Evolutionary conservation across 2,329 filamentous ascomycete species (phyloP), one percentile per base, ranked within the genome.

Genomic region (Amauroascus verrucosus): DNA sequence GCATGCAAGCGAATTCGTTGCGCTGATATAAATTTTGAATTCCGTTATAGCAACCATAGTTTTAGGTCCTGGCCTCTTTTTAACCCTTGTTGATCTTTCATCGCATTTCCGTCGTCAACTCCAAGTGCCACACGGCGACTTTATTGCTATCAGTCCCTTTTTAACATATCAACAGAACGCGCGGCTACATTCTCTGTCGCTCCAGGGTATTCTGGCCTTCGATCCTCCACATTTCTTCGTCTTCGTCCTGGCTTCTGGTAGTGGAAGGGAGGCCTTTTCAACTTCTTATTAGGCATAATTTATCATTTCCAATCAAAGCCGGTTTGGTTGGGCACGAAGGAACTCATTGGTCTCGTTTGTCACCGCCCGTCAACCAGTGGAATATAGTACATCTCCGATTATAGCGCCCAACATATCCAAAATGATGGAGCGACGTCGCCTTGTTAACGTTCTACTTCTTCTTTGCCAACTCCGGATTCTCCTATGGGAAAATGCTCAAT

Each of bases 181-280:
- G 54, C 50, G 14, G 48, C 51, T 9, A 54, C 37, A 24, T 32
- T 22, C 26, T 48, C 48, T 2, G 24, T 16, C 3, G 22, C 54
- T 13, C 46, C 54, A 0, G 82, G 84, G 64, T 83, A 78, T 56
- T 79, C 76, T 1, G 80, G 77, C 1, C 86, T 86, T 70, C 84
- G 83, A 62, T 90, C 81, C 77, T 90, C 93, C 57, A 76, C 75
- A n/a, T 72, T 87, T 87, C 75, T 86, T 85, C 61, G 79, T 70
- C 62, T 81, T 81, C 71, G 88, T 86, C 74, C 88, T 83, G 66
- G 73, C 69, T 26, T 75, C 74, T 1, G 76, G 75, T 0, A 78
- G 75, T 1, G 81, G 81, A 16, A 93, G 93, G 77, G 97, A 97
- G 28, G 90, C 93, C 66, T 85, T 83, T 50, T 84, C 80, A 51